Base-by-base conservation (phyloP, 345 rosid genomes). In the Gossypium arboreum region DNA sequence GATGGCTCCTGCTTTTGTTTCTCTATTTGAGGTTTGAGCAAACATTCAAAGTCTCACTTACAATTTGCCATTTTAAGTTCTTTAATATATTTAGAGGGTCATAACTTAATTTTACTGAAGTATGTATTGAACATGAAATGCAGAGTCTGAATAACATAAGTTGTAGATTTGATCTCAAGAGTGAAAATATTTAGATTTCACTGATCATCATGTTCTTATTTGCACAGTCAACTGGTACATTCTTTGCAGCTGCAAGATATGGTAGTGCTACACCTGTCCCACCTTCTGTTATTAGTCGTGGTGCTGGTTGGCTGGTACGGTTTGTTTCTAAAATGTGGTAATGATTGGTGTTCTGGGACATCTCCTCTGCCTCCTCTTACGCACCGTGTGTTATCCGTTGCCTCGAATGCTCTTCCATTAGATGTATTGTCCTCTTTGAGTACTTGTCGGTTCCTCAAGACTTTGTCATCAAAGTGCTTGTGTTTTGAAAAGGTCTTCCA, bases 231-330 rank as follows among this genome's bases (percentile, higher is more conserved):
- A 90, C 89, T 15, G 89, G 90, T 57, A 80, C 92, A 73, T 91
- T 86, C 73, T 88, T 57, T 3, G 92, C 88, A 64, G 83, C 90
- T 16, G 88, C 94, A 43, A 84, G 94, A 76, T 88, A 80, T 72
- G 96, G 89, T 52, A 86, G 93, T 59, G 96, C 96, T 16, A 87
- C 92, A 0, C 93, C 91, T 0, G 86, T 88, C 24, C 96, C 93
- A 39, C 86, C 92, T 69, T 88, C 89, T 10, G 90, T 89, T 63
- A 54, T 91, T 72, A 84, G 93, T 73, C 90, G 93, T 67, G 92
- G 92, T 43, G 68, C 82, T 59, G 93, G 96, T 65, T 88, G 92
- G 92, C 83, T 85, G 90, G 93, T 34, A 34, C 7, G 41, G 41
- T 34, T 34, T 34, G 41, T 5, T 34, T 34, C 41, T 34, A 5